These are phyloP conservation scores for Singerocomus inundabilis DNA, from an alignment of 1,284 basidiomycete genomes.

Conservation along the genomic window DNA sequence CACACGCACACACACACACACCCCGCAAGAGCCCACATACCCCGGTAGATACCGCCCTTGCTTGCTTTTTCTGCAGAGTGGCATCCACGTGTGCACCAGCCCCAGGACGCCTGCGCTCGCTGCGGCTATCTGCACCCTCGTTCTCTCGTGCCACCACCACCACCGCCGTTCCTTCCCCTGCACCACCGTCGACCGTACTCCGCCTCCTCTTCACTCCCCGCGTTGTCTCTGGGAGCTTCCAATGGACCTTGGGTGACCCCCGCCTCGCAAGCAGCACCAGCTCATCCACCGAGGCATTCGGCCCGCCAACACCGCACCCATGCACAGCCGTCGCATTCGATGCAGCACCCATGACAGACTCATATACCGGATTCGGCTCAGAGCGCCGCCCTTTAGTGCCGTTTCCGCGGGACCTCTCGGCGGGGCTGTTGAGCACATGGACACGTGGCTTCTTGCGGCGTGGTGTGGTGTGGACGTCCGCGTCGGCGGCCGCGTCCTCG, in stretches of 20 bases:
- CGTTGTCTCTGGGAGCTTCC: constrained; percentile 6
- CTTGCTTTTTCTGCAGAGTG: background rate
- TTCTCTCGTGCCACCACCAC: background rate
- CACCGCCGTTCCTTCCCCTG: background rate
- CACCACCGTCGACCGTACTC: background rate
- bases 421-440: background rate
- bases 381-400: background rate
- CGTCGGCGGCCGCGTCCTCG: background rate
- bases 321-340: background rate
- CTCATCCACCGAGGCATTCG: constrained; percentile 22
- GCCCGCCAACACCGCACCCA: constrained; percentile 19
- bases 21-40: constrained; percentile 6
- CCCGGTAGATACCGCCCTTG: background rate
- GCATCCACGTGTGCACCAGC: background rate
- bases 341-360: background rate
- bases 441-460: background rate
- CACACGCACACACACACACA: too few relatives aligned
- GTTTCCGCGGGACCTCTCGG: background rate
- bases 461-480: background rate
- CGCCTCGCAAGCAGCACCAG: constrained; percentile 20
- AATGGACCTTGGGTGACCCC: constrained; percentile 3
- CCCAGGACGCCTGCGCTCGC: background rate
- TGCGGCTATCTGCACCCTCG: background rate
- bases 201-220: constrained; percentile 22
- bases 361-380: background rate